Evolutionary conservation across 2,329 filamentous ascomycete species (phyloP), one percentile per base, ranked within the genome.

Genomic region (Nemania bipapillata): DNA sequence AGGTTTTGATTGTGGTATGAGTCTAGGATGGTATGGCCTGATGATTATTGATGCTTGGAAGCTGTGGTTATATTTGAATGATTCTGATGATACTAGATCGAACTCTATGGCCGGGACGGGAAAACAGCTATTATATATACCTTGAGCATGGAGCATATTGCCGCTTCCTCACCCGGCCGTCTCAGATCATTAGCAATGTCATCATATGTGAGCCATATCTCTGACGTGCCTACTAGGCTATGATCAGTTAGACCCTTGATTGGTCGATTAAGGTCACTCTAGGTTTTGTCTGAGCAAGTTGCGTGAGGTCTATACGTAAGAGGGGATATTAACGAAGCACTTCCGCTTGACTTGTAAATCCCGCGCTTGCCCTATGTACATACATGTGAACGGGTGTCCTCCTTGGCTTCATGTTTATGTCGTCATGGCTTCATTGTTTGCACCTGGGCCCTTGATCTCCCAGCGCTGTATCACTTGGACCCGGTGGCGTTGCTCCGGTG

Each of bases 181-280:
- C 30, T 60, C 50, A n/a, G 22, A 53, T 55, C 40, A 24, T 59
- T 12, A 28, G 12, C 63, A 58, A 71, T 58, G 70, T 60, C 70
- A 68, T 71, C 65, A 62, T 64, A 45, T 28, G 57, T 69, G 65
- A 65, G 45, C 35, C 56, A 4, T 56, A 63, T 59, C 11, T 56
- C 57, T 49, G 50, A 30, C 60, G 12, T n/a, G 24, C 37, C 35
- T 57, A 45, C 35, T 26, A 42, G 24, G 54, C 28, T 28, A 24
- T 40, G 32, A 54, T 30, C n/a, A 28, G 6, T 45, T 22, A 22
- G 24, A 40, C 30, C 28, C 55, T 53, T 59, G 56, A 66, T 65
- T 68, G 65, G 65, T 45, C 24, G 6, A 45, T 32, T 8, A 50
- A 22, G 12, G 52, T 12, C 26, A 30, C 28, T 52, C 30, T 28